These are phyloP conservation scores for Talaromyces amestolkiae DNA, from an alignment of 2,329 filamentous ascomycete species.

Conservation along the genomic window DNA sequence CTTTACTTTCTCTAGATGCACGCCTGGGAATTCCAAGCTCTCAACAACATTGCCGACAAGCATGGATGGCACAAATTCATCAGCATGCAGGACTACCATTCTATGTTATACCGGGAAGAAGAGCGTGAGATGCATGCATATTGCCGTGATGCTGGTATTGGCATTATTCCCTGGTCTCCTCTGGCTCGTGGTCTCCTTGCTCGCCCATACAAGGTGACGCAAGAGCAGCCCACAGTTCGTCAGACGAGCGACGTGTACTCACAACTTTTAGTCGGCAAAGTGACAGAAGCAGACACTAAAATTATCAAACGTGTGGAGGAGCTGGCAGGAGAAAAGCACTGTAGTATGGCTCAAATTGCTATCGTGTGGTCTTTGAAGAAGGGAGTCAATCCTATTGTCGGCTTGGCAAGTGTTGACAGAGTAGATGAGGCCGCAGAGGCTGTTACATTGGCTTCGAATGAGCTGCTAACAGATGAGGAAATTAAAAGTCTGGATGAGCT, in stretches of 20 bases:
- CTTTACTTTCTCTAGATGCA: background rate
- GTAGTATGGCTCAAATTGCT: conserved; percentile 38
- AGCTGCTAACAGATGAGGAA: background rate
- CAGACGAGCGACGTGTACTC: background rate
- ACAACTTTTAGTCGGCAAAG: conserved; percentile 24
- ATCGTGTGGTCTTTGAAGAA: conserved; percentile 45
- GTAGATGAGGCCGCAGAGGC: conserved; percentile 9
- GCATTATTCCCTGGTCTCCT: conserved; percentile 39
- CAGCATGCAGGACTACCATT: conserved; percentile 55
- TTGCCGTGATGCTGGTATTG: conserved; percentile 48
- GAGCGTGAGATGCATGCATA: conserved; percentile 56
- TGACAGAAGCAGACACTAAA: conserved; percentile 20
- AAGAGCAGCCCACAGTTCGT: background rate
- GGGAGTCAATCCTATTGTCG: conserved; percentile 51
- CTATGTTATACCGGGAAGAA: conserved; percentile 60
- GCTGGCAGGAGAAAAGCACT: conserved; percentile 34
- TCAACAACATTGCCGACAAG: conserved; percentile 44
- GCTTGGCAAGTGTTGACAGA: conserved; percentile 22
- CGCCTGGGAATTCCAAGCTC: conserved; percentile 13
- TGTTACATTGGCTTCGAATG: conserved; percentile 6
- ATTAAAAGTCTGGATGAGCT: conserved; percentile 4
- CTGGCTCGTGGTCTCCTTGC: conserved; percentile 28
- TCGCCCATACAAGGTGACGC: conserved; percentile 20
- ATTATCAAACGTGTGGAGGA: background rate
- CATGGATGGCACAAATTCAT: conserved; percentile 48